Evolutionary conservation across 208 protist species (phyloP).

Genomic region (Porcisia hertigi): DNA sequence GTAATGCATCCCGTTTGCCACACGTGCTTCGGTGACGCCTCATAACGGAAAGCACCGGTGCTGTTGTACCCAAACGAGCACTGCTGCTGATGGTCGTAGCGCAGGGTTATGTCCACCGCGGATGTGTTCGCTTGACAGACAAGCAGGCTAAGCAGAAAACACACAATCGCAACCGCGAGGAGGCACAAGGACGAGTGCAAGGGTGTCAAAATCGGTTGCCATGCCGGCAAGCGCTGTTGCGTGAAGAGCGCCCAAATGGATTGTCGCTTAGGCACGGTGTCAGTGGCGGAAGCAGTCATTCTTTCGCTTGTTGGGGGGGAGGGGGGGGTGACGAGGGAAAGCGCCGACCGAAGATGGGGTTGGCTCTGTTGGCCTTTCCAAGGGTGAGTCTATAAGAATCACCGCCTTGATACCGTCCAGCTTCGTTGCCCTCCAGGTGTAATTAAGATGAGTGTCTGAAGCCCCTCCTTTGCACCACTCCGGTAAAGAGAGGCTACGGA

Average conservation of each 20-base stretch:
- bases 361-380: no score
- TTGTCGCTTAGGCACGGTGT: conserved; percentile 5
- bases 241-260: conserved; percentile 54
- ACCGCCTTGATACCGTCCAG: not conserved
- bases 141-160: conserved; percentile 91
- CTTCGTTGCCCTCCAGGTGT: not conserved
- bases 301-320: not conserved
- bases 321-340: no score
- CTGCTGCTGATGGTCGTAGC: conserved; percentile 69
- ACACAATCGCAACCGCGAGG: conserved; percentile 89
- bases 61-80: conserved; percentile 41
- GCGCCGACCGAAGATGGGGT: no score
- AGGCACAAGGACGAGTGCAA: conserved; percentile 89
- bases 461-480: not conserved
- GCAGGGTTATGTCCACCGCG: conserved; percentile 67
- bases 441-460: not conserved
- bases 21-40: conserved; percentile 3
- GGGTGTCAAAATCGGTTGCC: conserved; percentile 97
- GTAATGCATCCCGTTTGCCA: conserved; percentile 63
- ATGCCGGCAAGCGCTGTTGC: conserved; percentile 96
- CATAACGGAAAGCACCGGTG: conserved; percentile 54
- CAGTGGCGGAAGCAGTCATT: not conserved
- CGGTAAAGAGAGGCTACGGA: not conserved
- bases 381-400: not conserved
- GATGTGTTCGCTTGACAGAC: conserved; percentile 72